A percentile compares a stretch with the other conserved stretches of the same genome.
Conservation (phyloP, 83 land plant species). For the Picea mariana region DNA sequence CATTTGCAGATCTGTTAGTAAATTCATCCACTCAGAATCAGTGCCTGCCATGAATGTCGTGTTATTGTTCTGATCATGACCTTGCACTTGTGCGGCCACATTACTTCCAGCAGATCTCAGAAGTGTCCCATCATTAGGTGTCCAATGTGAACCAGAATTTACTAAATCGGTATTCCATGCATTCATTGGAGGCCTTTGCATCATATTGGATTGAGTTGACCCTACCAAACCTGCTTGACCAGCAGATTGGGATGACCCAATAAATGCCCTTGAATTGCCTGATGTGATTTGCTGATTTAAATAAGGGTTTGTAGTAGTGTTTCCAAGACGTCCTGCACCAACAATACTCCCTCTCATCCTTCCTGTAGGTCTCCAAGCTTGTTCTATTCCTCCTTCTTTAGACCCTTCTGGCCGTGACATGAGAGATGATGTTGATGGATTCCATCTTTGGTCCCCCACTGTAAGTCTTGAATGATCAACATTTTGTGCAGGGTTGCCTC, state of each 20-base stretch:
- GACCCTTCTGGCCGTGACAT: constrained; percentile 6
- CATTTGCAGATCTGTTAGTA: neutral
- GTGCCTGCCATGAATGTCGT: neutral
- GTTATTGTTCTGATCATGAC: neutral
- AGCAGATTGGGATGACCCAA: constrained; percentile 2
- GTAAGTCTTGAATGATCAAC: constrained; percentile 9
- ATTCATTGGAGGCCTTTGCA: constrained; percentile 8
- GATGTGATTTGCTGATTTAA: constrained; percentile 14
- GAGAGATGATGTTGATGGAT: constrained; percentile 9
- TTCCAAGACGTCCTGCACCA: constrained; percentile 9
- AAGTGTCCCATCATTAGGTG: constrained; percentile 12
- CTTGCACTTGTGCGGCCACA: constrained; percentile 5
- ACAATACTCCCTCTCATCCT: constrained; percentile 74
- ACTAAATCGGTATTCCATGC: constrained; percentile 3
- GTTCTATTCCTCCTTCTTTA: constrained; percentile 21
- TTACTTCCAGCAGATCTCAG: constrained; percentile 15
- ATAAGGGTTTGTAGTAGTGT: constrained; percentile 3
- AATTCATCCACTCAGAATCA: neutral
- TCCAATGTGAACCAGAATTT: constrained; percentile 8
- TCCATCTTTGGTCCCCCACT: constrained; percentile 12
- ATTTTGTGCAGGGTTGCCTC: neutral
- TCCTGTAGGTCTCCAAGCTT: constrained; percentile 63
- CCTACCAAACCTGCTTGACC: constrained; percentile 5
- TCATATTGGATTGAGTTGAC: constrained; percentile 3
- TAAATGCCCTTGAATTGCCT: constrained; percentile 1